Base-by-base conservation (phyloP, 371 early-diverging fungal species). In the Haplosporangium sp. region DNA sequence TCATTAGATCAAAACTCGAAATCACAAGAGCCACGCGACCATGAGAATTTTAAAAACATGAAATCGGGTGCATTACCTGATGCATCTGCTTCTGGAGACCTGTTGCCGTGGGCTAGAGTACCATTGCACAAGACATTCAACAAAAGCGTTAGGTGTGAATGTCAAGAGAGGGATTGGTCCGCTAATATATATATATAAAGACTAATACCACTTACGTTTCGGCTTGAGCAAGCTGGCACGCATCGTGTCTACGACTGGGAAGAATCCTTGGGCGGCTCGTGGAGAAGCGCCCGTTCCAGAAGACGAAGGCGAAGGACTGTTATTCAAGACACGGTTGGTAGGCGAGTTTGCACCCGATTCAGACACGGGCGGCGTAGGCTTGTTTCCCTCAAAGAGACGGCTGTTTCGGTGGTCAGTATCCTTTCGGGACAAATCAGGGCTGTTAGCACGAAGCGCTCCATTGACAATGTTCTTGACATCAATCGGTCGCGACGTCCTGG, bases 221-320 rank as follows among this genome's bases (percentile, higher is more conserved):
- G 57, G 59, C 18, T 66, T 73, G 43, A 40, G 14, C 2, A 53
- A 48, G 6, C 62, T 62, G 6, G 60, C 57, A 18, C 73, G 67
- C 38, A 67, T 51, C 11, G 63, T 41, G 12, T 73, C 73, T 11
- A 62, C 73, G 40, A 73, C 73, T 16, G 73, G 73, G 36, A 73
- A 73, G 51, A 66, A 67, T 20, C 63, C 73, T 55, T 62, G 67
- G 13, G 47, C 42, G 13, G 57, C 53, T n/a, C 73, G 55, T 18
- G 69, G 46, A 12, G 69, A 54, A 11, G 69, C 51, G 18, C 38
- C 41, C 37, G 63, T 40, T 51, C 59, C 51, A 20, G 62, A 21
- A 13, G 51, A 20, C 1, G 55, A 53, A 10, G 41, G 18, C 20
- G 59, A 53, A 11, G 50, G 40, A 37, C 60, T 56, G 23, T 60